Evolutionary conservation across 2,329 filamentous ascomycete species (phyloP).

Genomic region (Alternaria sp.): DNA sequence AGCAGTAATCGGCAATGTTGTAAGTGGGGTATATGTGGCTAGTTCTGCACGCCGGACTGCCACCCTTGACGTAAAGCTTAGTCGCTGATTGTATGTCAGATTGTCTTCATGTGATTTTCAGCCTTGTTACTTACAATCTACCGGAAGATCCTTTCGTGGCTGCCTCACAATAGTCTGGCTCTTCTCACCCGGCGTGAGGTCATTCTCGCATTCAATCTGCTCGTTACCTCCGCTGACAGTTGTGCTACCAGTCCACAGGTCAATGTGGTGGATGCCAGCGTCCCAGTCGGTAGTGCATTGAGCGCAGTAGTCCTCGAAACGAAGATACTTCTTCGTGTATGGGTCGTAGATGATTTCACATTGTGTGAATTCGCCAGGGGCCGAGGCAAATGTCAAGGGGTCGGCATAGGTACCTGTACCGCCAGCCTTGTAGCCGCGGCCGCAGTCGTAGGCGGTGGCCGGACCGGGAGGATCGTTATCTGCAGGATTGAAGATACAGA

Average conservation of each 20-base stretch:
- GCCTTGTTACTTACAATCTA: slow-evolving; percentile 14
- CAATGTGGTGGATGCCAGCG: slow-evolving; percentile 20
- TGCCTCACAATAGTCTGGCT: slow-evolving; percentile 24
- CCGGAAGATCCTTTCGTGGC: slow-evolving; percentile 12
- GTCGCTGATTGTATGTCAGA: slow-evolving; percentile 7
- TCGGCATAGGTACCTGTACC: slow-evolving; percentile 55
- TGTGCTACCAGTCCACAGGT: slow-evolving; percentile 32
- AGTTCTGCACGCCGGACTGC: slow-evolving; percentile 12
- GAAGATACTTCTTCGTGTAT: slow-evolving; percentile 56
- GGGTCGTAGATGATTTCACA: slow-evolving; percentile 59
- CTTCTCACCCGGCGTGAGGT: slow-evolving; percentile 25
- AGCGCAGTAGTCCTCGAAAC: slow-evolving; percentile 48
- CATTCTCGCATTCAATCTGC: slow-evolving; percentile 34
- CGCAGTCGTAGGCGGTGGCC: slow-evolving; percentile 36
- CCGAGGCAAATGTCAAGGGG: slow-evolving; percentile 56
- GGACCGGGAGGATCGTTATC: slow-evolving; percentile 36
- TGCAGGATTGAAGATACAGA: neutral
- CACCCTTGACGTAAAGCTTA: slow-evolving; percentile 17
- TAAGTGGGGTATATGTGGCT: slow-evolving; percentile 15
- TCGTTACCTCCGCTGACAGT: slow-evolving; percentile 26
- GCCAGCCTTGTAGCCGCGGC: slow-evolving; percentile 46
- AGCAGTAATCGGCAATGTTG: slow-evolving; percentile 21
- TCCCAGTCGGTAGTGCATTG: slow-evolving; percentile 41
- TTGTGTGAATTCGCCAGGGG: slow-evolving; percentile 50
- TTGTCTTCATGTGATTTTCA: neutral